These are phyloP conservation scores for Saccharomycopsis oosterbeekiorum DNA, from an alignment of 805 yeast species.

Conservation along the genomic window DNA sequence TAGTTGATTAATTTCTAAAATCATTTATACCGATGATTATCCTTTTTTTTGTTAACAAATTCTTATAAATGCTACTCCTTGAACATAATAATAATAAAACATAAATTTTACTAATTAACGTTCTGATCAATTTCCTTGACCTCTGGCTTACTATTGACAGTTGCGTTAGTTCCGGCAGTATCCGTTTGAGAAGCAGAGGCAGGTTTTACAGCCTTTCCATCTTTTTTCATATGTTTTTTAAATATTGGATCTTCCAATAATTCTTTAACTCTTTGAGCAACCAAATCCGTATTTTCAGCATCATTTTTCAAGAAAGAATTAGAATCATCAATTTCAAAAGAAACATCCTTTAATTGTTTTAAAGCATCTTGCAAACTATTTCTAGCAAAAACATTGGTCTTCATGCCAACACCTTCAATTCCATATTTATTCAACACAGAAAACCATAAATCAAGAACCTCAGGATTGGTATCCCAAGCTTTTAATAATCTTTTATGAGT, in stretches of 20 bases:
- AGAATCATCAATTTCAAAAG: constrained; percentile 20
- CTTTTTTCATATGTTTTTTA: constrained; percentile 24
- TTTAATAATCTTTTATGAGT: constrained; percentile 67
- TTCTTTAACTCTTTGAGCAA: constrained; percentile 51
- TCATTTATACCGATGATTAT: too few species aligned
- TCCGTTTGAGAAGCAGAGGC: not conserved
- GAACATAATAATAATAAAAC: too few species aligned
- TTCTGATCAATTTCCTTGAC: not conserved
- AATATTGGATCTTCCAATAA: constrained; percentile 54
- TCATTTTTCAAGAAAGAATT: constrained; percentile 16
- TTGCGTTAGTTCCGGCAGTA: not conserved
- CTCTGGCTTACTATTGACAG: not conserved
- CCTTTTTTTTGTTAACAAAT: too few species aligned
- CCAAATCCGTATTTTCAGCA: constrained; percentile 26
- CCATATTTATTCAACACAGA: constrained; percentile 70
- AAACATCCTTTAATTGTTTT: constrained; percentile 30
- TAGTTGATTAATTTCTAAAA: too few species aligned
- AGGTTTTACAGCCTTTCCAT: constrained; percentile 2
- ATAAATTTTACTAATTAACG: too few species aligned
- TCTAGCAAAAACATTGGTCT: constrained; percentile 52
- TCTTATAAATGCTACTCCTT: too few species aligned
- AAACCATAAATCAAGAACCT: constrained; percentile 72
- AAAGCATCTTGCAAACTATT: constrained; percentile 37
- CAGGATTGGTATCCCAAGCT: constrained; percentile 80
- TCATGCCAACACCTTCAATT: constrained; percentile 74